Percentiles rank a stretch among this genome's conserved stretches.
Evolutionary conservation across 2,329 filamentous ascomycete genomes (phyloP).

Genomic region (Lachnellula willkommii): DNA sequence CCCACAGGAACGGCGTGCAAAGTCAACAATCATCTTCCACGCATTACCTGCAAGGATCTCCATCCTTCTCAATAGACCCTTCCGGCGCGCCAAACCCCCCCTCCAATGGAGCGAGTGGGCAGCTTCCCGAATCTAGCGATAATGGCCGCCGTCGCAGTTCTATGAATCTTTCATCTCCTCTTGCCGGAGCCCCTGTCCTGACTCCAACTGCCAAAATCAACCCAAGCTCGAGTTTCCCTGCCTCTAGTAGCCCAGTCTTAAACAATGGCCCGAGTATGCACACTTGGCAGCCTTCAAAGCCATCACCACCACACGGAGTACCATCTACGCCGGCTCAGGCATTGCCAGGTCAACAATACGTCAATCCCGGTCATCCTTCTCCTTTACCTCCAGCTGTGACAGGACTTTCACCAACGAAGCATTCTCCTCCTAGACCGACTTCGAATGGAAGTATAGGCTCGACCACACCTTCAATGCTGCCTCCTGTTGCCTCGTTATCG

Average conservation of each 20-base stretch:
- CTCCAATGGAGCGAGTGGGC: constrained; percentile 10
- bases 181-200: constrained; percentile 25
- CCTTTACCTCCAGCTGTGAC: constrained; percentile 31
- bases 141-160: constrained; percentile 21
- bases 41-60: constrained; percentile 14
- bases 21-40: constrained; percentile 4
- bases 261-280: constrained; percentile 10
- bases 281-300: constrained; percentile 9
- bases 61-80: constrained; percentile 5
- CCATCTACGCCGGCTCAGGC: constrained; percentile 8
- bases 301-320: constrained; percentile 12
- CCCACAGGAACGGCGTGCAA: constrained; percentile 5
- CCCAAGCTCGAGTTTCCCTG: constrained; percentile 6
- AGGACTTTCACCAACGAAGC: constrained; percentile 43
- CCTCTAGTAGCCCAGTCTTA: constrained; percentile 12
- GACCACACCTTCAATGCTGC: constrained; percentile 43
- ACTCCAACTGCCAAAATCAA: constrained; percentile 23
- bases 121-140: constrained; percentile 17
- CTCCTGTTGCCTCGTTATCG: constrained; percentile 51
- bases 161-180: constrained; percentile 27
- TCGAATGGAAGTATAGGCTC: constrained; percentile 26
- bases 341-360: constrained; percentile 7
- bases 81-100: constrained; percentile 6
- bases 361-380: constrained; percentile 20
- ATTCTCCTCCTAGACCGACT: constrained; percentile 30